These are phyloP conservation scores for Boletus sensibilis DNA, from an alignment of 768 basidiomycete genomes.

Conservation along the genomic window DNA sequence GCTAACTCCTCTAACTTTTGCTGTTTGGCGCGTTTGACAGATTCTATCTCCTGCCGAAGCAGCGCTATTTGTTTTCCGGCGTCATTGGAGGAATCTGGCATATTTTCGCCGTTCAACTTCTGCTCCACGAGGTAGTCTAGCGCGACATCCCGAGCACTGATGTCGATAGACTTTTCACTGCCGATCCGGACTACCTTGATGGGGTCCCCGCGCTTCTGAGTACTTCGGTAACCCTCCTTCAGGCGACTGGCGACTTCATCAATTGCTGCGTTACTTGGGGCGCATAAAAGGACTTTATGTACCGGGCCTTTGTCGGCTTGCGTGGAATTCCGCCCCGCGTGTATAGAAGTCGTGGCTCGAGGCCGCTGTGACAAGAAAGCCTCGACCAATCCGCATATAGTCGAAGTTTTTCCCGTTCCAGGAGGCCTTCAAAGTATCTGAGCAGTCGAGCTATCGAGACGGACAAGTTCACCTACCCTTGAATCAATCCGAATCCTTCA, in stretches of 20 bases:
- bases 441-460: background rate
- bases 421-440: slow-evolving; percentile 64
- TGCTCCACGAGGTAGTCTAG: slow-evolving; percentile 85
- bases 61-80: slow-evolving; percentile 54
- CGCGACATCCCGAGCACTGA: slow-evolving; percentile 80
- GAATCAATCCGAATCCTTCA: slow-evolving; percentile 85
- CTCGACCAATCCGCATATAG: slow-evolving; percentile 92
- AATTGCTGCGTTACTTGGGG: slow-evolving; percentile 97
- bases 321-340: slow-evolving; percentile 43
- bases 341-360: slow-evolving; percentile 46
- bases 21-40: slow-evolving; percentile 58
- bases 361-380: slow-evolving; percentile 68
- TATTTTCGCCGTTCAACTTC: slow-evolving; percentile 51
- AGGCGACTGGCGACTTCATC: slow-evolving; percentile 92
- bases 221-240: slow-evolving; percentile 68
- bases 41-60: slow-evolving; percentile 66
- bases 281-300: slow-evolving; percentile 86
- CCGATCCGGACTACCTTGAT: slow-evolving; percentile 93
- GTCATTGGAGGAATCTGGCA: slow-evolving; percentile 45
- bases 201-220: slow-evolving; percentile 49
- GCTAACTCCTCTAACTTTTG: slow-evolving; percentile 63
- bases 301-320: slow-evolving; percentile 44
- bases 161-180: slow-evolving; percentile 67
- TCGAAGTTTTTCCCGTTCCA: slow-evolving; percentile 98
- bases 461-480: slow-evolving; percentile 64